These are phyloP conservation scores for Nicotiana attenuata DNA, from an alignment of 257 asterid species.

Conservation along the genomic window DNA sequence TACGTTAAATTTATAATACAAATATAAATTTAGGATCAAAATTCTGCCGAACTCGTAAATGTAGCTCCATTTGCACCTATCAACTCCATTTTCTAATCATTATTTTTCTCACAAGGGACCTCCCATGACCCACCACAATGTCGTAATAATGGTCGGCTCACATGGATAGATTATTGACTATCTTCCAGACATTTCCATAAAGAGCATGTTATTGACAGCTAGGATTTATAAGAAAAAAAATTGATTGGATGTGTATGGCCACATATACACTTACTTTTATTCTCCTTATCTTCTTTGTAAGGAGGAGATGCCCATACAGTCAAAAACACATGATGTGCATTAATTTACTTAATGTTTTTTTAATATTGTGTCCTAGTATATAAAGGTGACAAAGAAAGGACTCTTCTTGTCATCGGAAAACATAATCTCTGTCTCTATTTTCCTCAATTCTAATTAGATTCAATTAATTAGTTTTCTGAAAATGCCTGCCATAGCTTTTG, in stretches of 20 bases:
- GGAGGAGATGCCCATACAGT: constrained; percentile 6
- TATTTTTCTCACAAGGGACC: background rate
- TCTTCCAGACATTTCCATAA: constrained; percentile 28
- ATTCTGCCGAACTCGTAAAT: too few relatives aligned
- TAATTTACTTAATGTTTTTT: constrained; percentile 7
- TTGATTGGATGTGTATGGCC: constrained; percentile 34
- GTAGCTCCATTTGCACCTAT: background rate
- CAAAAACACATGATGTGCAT: constrained; percentile 15
- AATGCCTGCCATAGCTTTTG: constrained; percentile 52
- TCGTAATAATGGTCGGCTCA: constrained; percentile 8
- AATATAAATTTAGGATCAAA: too few relatives aligned
- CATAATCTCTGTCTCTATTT: background rate
- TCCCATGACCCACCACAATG: background rate
- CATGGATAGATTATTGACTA: constrained; percentile 16
- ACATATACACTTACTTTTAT: constrained; percentile 12
- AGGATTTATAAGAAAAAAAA: constrained; percentile 1
- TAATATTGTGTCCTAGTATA: constrained; percentile 13
- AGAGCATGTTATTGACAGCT: constrained; percentile 40
- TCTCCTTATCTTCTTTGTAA: constrained; percentile 17
- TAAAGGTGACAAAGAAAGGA: constrained; percentile 20
- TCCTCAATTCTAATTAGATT: background rate
- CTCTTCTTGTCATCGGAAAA: constrained; percentile 17
- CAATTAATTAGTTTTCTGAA: background rate
- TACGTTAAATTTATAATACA: too few relatives aligned
- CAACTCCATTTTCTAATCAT: background rate